Evolutionary conservation across 2,329 filamentous ascomycete species (phyloP).

Genomic region (Penicillium vulpinum): DNA sequence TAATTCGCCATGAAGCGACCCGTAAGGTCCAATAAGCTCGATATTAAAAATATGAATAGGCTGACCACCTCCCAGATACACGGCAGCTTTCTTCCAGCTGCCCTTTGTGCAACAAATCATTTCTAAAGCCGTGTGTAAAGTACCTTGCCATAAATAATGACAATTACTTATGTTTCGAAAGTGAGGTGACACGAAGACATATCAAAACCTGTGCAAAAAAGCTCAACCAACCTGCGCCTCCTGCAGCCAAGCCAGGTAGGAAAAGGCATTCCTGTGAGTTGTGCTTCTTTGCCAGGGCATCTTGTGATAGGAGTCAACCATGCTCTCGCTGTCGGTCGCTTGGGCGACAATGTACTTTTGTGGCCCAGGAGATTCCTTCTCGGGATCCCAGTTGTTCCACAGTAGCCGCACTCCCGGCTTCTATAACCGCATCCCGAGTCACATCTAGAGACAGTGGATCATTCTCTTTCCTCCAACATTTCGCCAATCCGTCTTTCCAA

Average conservation of each 20-base stretch:
- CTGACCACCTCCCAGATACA: conserved; percentile 24
- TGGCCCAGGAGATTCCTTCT: conserved; percentile 1
- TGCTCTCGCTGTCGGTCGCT: conserved; percentile 28
- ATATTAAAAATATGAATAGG: not conserved
- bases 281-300: conserved; percentile 28
- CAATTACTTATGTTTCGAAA: conserved; percentile 3
- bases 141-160: not conserved
- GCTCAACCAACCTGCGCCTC: conserved; percentile 28
- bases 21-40: conserved; percentile 19
- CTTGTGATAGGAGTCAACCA: conserved; percentile 27
- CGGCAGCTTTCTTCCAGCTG: conserved; percentile 26
- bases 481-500: conserved; percentile 30
- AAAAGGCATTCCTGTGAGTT: conserved; percentile 33
- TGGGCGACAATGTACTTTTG: conserved; percentile 24
- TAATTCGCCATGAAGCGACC: conserved; percentile 31
- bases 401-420: conserved; percentile 5
- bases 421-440: not conserved
- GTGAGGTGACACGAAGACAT: conserved; percentile 34
- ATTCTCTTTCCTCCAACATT: conserved; percentile 32
- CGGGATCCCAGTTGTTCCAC: not conserved
- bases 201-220: conserved; percentile 33
- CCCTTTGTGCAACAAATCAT: conserved; percentile 32
- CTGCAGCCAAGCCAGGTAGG: conserved; percentile 30
- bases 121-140: conserved; percentile 27
- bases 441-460: conserved; percentile 9